Evolutionary conservation across 2,329 filamentous ascomycete genomes (phyloP).

Genomic region (Coniochaeta prunicola): DNA sequence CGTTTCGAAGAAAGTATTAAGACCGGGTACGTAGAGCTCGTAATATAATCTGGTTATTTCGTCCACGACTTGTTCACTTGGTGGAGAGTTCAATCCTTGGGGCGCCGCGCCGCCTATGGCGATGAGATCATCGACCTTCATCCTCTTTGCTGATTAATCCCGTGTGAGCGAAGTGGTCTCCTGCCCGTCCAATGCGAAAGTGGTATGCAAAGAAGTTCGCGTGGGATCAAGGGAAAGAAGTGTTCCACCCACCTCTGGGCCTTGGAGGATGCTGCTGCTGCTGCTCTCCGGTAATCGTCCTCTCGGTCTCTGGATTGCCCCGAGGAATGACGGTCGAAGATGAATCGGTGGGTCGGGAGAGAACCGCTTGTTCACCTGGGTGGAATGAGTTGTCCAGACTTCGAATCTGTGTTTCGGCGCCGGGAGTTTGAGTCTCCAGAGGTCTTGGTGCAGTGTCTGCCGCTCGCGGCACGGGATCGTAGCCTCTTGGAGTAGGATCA

Average conservation of each 20-base stretch:
- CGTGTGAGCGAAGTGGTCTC: constrained; percentile 35
- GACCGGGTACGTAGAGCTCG: constrained; percentile 62
- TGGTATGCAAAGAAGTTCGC: constrained; percentile 6
- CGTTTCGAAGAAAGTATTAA: constrained; percentile 74
- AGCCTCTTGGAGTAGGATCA: constrained; percentile 4
- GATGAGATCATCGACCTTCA: constrained; percentile 70
- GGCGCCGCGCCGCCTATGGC: constrained; percentile 51
- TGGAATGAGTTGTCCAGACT: not conserved
- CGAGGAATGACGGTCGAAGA: not conserved
- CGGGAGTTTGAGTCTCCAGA: not conserved
- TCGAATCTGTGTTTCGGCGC: not conserved
- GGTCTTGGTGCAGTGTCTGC: not conserved
- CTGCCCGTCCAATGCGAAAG: constrained; percentile 15
- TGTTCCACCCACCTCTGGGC: constrained; percentile 47
- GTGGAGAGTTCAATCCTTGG: constrained; percentile 45
- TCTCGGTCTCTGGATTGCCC: not conserved
- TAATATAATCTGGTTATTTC: constrained; percentile 67
- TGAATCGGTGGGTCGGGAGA: not conserved
- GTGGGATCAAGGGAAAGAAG: constrained; percentile 19
- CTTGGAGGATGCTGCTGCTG: constrained; percentile 30
- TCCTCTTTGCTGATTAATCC: constrained; percentile 47
- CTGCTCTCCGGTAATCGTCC: constrained; percentile 1
- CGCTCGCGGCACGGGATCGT: not conserved
- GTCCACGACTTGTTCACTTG: constrained; percentile 45
- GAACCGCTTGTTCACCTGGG: not conserved